Evolutionary conservation across 495 filamentous ascomycete genomes (phyloP), one percentile per base, ranked within the genome.

Genomic region (Glarea lozoyensis): DNA sequence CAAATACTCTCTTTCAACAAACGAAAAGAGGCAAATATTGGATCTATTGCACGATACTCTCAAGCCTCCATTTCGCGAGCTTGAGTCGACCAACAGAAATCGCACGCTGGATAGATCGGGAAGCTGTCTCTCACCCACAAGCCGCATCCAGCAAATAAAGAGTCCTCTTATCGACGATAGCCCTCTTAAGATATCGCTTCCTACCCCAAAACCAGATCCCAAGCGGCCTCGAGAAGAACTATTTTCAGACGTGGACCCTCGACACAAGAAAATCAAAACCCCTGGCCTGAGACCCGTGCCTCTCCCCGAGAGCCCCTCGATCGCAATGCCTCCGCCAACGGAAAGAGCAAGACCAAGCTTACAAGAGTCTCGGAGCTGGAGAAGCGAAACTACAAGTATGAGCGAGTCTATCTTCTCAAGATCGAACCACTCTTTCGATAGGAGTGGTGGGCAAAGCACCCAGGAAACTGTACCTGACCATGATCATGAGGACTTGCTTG

Each of bases 371-470:
- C 27, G 17, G 23, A 2, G 2, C 0, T 2, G 6, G 5, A 18
- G 16, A 15, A 45, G 41, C 17, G 38, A 42, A 0, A 44, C 36
- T 15, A 46, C 44, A 10, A 55, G 52, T 24, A 51, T 55, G 39
- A n/a, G n/a, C n/a, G 21, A 29, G 1, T 54, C 52, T 2, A 24
- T 48, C n/a, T 52, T 52, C 23, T 51, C 48, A 16, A 15, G 15
- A 11, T 21, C 25, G 6, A 29, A 20, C 12, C 15, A 15, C 4
- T 36, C 12, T 17, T 23, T 42, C 49, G 25, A n/a, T n/a, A 29
- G n/a, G 7, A 7, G 7, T 7, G n/a, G 7, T 7, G 25, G 25
- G 25, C 25, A 7, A 29, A n/a, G n/a, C 25, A 29, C 25, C 25
- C 25, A 29, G n/a, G 25, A 29, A 7, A n/a, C 25, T 7, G 25